These are phyloP conservation scores for Posidonia oceanica DNA, from an alignment of 116 monocot species.

Conservation along the genomic window DNA sequence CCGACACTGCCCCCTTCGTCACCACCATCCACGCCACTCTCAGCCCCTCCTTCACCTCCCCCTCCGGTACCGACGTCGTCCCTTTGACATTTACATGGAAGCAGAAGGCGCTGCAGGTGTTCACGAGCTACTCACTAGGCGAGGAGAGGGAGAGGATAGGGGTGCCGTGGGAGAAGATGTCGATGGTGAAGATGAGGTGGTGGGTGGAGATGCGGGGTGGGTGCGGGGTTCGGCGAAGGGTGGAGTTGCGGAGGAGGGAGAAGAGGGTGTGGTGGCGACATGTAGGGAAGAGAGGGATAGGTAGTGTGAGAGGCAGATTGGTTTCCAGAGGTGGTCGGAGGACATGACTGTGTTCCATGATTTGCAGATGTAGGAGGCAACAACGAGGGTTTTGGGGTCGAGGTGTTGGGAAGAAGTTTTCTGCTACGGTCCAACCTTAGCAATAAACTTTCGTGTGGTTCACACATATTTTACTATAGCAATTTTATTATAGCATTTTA, in stretches of 20 bases:
- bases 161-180: slow-evolving; percentile 17
- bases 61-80: not conserved
- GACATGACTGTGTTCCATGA: slow-evolving; percentile 33
- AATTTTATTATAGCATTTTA: too few species aligned
- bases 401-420: too few species aligned
- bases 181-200: slow-evolving; percentile 29
- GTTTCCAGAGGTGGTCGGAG: slow-evolving; percentile 40
- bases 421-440: too few species aligned
- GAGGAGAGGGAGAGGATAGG: slow-evolving; percentile 2
- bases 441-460: too few species aligned
- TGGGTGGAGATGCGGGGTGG: slow-evolving; percentile 13
- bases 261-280: slow-evolving; percentile 21
- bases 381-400: slow-evolving; percentile 28
- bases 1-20: slow-evolving; percentile 9
- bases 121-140: not conserved
- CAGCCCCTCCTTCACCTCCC: slow-evolving; percentile 1
- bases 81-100: slow-evolving; percentile 1
- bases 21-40: slow-evolving; percentile 32
- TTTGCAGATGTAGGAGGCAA: slow-evolving; percentile 36
- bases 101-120: not conserved
- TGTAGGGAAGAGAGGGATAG: slow-evolving; percentile 20
- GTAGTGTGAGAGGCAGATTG: slow-evolving; percentile 26
- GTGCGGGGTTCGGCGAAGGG: slow-evolving; percentile 9
- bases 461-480: too few species aligned
- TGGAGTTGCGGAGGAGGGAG: slow-evolving; percentile 18